Evolutionary conservation across 306 rosid genomes (phyloP).

Genomic region (Vicia sativa): DNA sequence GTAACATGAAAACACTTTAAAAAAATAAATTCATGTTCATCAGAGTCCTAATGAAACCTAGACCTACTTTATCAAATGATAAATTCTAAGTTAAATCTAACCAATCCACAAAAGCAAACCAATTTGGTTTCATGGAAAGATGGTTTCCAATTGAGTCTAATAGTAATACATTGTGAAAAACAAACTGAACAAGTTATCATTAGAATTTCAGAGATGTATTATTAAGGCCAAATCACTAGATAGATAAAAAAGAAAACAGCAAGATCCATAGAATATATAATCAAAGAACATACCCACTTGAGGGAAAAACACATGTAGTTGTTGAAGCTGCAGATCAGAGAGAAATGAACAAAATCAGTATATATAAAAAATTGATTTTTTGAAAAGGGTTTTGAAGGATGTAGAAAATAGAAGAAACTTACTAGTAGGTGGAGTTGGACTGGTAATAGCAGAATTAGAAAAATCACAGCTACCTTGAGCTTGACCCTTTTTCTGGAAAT

Average conservation of each 20-base stretch:
- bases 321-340: constrained; percentile 59
- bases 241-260: neutral
- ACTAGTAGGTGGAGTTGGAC: constrained; percentile 71
- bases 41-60: neutral
- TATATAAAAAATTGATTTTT: neutral
- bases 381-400: neutral
- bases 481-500: constrained; percentile 76
- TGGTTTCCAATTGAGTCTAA: neutral
- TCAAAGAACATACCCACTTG: constrained; percentile 65
- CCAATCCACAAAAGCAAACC: neutral
- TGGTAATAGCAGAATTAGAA: constrained; percentile 55
- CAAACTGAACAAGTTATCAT: neutral
- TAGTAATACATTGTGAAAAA: constrained; percentile 7
- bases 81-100: constrained; percentile 28
- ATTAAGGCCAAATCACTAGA: neutral
- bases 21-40: neutral
- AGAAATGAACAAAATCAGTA: neutral
- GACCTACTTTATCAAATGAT: constrained; percentile 13
- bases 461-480: constrained; percentile 81
- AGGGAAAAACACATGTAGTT: constrained; percentile 73
- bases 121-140: constrained; percentile 18
- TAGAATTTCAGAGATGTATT: neutral
- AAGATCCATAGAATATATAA: neutral
- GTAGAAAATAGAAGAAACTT: constrained; percentile 9
- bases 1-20: neutral